phyloP scores from a whole-genome alignment of 768 basidiomycete genomes.

The Rhizopogon sp. region DNA sequence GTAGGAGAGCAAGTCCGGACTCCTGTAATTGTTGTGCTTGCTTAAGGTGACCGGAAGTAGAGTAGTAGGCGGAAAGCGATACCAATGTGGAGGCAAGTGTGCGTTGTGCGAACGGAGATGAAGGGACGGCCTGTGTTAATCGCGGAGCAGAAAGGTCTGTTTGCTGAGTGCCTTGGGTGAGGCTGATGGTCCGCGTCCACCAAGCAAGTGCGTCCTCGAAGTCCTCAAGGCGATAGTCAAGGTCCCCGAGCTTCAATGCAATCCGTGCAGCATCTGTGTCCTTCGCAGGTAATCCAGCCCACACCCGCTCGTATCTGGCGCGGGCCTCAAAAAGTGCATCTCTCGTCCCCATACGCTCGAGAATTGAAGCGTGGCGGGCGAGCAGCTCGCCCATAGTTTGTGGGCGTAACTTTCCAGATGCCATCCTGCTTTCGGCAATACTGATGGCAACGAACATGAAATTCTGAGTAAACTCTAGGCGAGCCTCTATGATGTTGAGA shows the following conservation, averaged over 20 bases:
- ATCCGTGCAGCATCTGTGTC: constrained; percentile 45
- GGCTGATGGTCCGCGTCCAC: constrained; percentile 59
- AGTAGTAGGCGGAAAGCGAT: constrained; percentile 68
- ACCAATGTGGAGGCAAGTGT: constrained; percentile 56
- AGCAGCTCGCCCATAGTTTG: constrained; percentile 53
- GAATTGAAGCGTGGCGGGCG: constrained; percentile 45
- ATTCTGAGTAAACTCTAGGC: constrained; percentile 47
- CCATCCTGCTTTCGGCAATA: constrained; percentile 36
- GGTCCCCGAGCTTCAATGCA: constrained; percentile 65
- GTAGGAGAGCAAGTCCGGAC: constrained; percentile 47
- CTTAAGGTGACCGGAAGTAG: constrained; percentile 48
- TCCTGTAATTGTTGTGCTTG: constrained; percentile 57
- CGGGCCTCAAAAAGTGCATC: constrained; percentile 50
- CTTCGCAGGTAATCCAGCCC: constrained; percentile 37
- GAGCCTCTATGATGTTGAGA: constrained; percentile 47
- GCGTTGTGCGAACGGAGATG: constrained; percentile 61
- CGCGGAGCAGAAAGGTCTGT: constrained; percentile 15
- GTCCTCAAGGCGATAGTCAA: constrained; percentile 52
- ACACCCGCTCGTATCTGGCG: constrained; percentile 52
- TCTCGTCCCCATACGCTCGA: constrained; percentile 57
- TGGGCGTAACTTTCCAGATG: constrained; percentile 38
- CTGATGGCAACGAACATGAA: constrained; percentile 48
- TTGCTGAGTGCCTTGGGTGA: constrained; percentile 33
- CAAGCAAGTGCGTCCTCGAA: constrained; percentile 52
- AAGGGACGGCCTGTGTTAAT: constrained; percentile 37